A percentile compares a stretch with the other conserved stretches of the same genome.
Evolutionary conservation across 1,284 basidiomycete genomes (phyloP).

Genomic region (Leccinum huronense): DNA sequence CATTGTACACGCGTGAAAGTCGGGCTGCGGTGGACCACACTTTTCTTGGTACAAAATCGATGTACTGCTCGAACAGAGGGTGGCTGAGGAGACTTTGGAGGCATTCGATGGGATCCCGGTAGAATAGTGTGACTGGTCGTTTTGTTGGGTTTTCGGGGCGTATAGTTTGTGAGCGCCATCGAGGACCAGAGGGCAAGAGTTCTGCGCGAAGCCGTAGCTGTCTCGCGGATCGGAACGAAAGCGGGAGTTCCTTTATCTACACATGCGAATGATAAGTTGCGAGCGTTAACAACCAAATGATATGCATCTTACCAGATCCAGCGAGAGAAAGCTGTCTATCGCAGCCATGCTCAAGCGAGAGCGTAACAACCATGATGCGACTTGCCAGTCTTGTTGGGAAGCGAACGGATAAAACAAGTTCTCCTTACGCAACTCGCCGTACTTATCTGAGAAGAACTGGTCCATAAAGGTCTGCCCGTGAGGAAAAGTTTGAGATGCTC

Average conservation of each 20-base stretch:
- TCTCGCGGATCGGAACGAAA: background rate
- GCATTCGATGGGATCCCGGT: background rate
- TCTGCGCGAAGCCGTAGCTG: background rate
- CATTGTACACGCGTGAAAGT: background rate
- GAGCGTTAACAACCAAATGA: background rate
- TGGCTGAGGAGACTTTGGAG: background rate
- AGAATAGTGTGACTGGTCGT: background rate
- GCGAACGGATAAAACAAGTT: conserved; percentile 8
- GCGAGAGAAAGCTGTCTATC: background rate
- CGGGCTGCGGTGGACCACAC: background rate
- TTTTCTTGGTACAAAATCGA: background rate
- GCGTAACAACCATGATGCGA: conserved; percentile 1
- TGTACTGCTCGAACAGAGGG: background rate
- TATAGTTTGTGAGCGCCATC: background rate
- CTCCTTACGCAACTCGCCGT: background rate
- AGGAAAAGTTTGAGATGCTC: background rate
- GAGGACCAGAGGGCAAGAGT: background rate
- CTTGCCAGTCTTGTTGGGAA: conserved; percentile 8
- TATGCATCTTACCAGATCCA: background rate
- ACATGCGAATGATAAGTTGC: background rate
- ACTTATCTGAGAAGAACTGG: conserved; percentile 3
- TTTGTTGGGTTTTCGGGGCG: background rate
- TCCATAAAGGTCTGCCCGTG: conserved; percentile 7
- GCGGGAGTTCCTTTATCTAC: background rate
- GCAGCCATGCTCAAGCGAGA: background rate